Evolutionary conservation across 2,329 filamentous ascomycete species (phyloP).

Genomic region (Epicoccum sorghinum): DNA sequence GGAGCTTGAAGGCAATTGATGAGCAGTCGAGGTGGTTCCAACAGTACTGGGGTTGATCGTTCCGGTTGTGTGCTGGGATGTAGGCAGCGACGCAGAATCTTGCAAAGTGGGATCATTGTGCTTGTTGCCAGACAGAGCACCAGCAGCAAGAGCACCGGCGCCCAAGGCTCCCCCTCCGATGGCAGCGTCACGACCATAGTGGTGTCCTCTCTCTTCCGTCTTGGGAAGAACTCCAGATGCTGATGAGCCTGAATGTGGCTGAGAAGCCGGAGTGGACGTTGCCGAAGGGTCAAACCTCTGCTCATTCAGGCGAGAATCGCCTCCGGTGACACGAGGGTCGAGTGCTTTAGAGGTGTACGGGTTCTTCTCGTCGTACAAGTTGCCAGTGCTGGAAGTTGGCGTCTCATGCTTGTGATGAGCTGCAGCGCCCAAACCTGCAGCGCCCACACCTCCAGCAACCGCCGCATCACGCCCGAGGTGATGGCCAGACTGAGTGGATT

Average conservation of each 20-base stretch:
- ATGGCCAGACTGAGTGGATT: constrained; percentile 23
- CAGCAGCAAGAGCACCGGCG: constrained; percentile 34
- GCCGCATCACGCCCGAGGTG: constrained; percentile 36
- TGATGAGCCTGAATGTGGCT: constrained; percentile 15
- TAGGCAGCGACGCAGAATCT: constrained; percentile 5
- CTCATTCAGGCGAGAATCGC: constrained; percentile 20
- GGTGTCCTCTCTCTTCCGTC: constrained; percentile 26
- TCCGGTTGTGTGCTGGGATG: constrained; percentile 9
- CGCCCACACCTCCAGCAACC: constrained; percentile 33
- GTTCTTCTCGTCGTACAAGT: constrained; percentile 26
- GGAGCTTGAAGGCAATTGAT: constrained; percentile 1
- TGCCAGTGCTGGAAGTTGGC: constrained; percentile 13
- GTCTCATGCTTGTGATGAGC: constrained; percentile 23
- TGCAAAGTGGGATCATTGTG: background rate
- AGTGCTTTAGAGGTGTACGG: constrained; percentile 35
- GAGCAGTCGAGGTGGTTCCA: constrained; percentile 1
- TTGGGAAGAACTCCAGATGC: constrained; percentile 7
- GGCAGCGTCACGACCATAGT: constrained; percentile 36
- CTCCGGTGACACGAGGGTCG: constrained; percentile 36
- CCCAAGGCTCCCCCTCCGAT: constrained; percentile 38
- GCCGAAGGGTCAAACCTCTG: constrained; percentile 29
- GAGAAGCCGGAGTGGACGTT: constrained; percentile 16
- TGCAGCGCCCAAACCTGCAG: constrained; percentile 29
- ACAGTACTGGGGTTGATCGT: constrained; percentile 7
- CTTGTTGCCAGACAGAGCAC: constrained; percentile 28